Percentiles rank a stretch among this genome's conserved stretches.
These are phyloP conservation scores for Ophiostoma ulmi DNA, from an alignment of 2,329 filamentous ascomycete genomes.

Conservation along the genomic window DNA sequence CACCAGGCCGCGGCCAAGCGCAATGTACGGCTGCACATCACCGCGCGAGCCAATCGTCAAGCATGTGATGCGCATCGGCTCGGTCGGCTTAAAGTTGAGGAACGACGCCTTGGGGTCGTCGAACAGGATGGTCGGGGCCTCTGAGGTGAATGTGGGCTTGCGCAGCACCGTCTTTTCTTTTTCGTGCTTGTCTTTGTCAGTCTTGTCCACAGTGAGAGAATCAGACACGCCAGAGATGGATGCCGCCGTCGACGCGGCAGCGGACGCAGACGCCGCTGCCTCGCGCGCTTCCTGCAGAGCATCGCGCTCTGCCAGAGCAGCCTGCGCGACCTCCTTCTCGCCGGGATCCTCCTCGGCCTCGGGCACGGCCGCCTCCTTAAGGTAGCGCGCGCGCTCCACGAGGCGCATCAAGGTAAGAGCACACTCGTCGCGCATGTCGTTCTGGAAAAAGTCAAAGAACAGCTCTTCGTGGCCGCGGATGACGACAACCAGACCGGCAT, in stretches of 20 bases:
- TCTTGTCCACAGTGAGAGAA: neutral
- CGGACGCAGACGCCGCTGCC: neutral
- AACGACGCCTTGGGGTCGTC: conserved; percentile 86
- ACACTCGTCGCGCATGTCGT: conserved; percentile 81
- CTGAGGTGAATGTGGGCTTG: conserved; percentile 43
- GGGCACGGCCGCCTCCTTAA: conserved; percentile 63
- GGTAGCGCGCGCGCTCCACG: conserved; percentile 62
- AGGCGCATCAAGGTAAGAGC: conserved; percentile 72
- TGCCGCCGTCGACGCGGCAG: neutral
- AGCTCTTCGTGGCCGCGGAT: conserved; percentile 92
- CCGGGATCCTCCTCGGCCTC: conserved; percentile 65
- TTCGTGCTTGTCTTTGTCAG: neutral
- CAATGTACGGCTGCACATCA: conserved; percentile 96
- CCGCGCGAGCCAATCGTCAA: conserved; percentile 93
- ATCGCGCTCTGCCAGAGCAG: conserved; percentile 74
- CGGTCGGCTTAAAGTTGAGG: conserved; percentile 80
- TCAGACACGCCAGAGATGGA: neutral
- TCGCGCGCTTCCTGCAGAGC: conserved; percentile 69
- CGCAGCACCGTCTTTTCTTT: conserved; percentile 45
- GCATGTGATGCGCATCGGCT: conserved; percentile 79
- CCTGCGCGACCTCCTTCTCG: conserved; percentile 65
- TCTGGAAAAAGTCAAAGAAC: conserved; percentile 85
- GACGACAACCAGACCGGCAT: conserved; percentile 84
- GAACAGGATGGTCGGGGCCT: conserved; percentile 73
- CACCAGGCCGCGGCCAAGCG: conserved; percentile 82